Conservation (phyloP, 176 grass and related monocot species). For the Lolium rigidum region DNA sequence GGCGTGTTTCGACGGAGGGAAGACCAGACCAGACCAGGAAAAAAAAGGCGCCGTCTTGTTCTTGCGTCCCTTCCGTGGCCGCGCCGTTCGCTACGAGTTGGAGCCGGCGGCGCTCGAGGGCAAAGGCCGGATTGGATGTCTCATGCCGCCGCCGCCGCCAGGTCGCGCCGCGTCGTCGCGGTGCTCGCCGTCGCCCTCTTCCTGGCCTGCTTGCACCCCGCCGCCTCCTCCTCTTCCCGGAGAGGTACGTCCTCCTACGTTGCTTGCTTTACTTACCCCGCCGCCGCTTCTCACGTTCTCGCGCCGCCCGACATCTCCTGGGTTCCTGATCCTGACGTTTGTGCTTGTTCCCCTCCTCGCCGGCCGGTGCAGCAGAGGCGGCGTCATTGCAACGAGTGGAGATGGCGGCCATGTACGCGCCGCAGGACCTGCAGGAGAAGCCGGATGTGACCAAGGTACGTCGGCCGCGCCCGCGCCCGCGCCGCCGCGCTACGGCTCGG, state of each 20-base stretch:
- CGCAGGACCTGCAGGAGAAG: conserved; percentile 48
- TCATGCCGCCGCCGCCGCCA: conserved; percentile 38
- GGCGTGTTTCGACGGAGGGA: too few relatives aligned
- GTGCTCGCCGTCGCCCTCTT: conserved; percentile 48
- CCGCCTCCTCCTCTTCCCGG: conserved; percentile 40
- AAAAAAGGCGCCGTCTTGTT: neutral
- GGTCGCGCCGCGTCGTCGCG: conserved; percentile 43
- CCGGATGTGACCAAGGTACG: conserved; percentile 59
- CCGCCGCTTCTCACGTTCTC: neutral
- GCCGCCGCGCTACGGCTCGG: neutral
- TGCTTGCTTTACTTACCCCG: neutral
- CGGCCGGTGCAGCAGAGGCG: conserved; percentile 29
- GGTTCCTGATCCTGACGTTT: conserved; percentile 18
- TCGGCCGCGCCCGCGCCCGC: too few relatives aligned
- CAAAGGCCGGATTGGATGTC: conserved; percentile 40
- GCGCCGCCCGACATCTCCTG: conserved; percentile 2
- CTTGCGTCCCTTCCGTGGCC: conserved; percentile 5
- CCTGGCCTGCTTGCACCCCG: conserved; percentile 42
- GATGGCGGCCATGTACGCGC: conserved; percentile 42
- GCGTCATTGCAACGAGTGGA: conserved; percentile 45
- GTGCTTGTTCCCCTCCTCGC: neutral
- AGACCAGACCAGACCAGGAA: neutral
- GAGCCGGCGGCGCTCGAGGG: neutral
- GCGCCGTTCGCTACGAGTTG: neutral
- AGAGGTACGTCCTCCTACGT: conserved; percentile 38